Evolutionary conservation across 2,329 filamentous ascomycete species (phyloP), one percentile per base, ranked within the genome.

Genomic region (Coleophoma cylindrospora): DNA sequence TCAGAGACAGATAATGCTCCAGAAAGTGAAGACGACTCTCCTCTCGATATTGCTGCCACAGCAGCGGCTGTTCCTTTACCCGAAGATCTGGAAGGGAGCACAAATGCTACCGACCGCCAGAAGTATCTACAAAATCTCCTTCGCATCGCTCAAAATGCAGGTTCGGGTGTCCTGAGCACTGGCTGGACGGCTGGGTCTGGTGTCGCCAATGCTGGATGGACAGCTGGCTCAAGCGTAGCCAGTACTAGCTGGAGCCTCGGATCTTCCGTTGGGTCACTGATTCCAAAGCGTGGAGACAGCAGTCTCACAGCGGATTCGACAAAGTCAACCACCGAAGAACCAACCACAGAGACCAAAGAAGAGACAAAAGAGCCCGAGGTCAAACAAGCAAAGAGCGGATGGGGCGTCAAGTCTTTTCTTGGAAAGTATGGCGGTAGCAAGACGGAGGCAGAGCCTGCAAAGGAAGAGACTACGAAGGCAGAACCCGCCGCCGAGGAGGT

Each of bases 11-110:
- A 27, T 13, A 22, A 6, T 8, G 68, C 79, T 89, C 1, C 77
- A 78, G 51, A 88, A 88, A 1, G 89, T 94, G 60, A 66, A 1
- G 68, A 70, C 40, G 63, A 69, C 51, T 76, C 75, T 1, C 76
- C 76, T 3, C 68, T 79, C 37, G 76, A 79, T 50, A 79, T 79
- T 33, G 74, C 75, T 0, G 75, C 75, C 0, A 75, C 76, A 0
- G 75, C 76, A 1, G 74, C 75, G 0, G 64, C 77, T 2, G 73
- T 76, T 0, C 74, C 75, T 0, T 60, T 77, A 0, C 75, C 76
- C 0, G 68, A 68, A 17, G 73, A 74, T 17, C 64, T 69, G 15
- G 66, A 69, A 1, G 62, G 64, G 0, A 65, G 67, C 12, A 13
- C n/a, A 15, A 34, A 15, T 17, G 34, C 34, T 12, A 56, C 58